Evolutionary conservation across 768 basidiomycete genomes (phyloP).

Genomic region (Boletus coccyginus): DNA sequence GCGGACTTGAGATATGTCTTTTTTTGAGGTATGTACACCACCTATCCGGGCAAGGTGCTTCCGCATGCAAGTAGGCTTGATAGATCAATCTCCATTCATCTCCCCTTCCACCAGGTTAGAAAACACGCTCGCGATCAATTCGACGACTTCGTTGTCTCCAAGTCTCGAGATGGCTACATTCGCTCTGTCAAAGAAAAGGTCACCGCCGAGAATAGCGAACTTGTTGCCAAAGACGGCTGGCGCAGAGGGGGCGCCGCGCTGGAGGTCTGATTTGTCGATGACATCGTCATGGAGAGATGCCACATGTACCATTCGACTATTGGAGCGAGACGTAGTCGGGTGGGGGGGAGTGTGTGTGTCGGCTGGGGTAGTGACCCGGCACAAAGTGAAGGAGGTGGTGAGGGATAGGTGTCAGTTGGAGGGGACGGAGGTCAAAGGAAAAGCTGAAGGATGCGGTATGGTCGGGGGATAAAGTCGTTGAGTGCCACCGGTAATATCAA

Average conservation of each 20-base stretch:
- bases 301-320: conserved; percentile 99
- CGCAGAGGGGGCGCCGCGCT: conserved; percentile 67
- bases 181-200: conserved; percentile 94
- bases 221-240: conserved; percentile 88
- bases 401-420: conserved; percentile 23
- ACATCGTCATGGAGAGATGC: conserved; percentile 95
- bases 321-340: conserved; percentile 89
- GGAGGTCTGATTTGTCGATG: conserved; percentile 67
- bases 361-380: conserved; percentile 31
- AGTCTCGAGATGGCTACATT: conserved; percentile 84
- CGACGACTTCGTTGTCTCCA: conserved; percentile 87
- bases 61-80: conserved; percentile 39
- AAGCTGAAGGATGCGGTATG: conserved; percentile 64
- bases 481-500: conserved; percentile 52
- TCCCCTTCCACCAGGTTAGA: conserved; percentile 96
- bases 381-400: conserved; percentile 23
- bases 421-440: conserved; percentile 49
- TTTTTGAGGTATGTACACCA: conserved; percentile 86
- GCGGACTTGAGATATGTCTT: conserved; percentile 95
- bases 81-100: conserved; percentile 54
- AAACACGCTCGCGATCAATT: conserved; percentile 88
- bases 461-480: conserved; percentile 89
- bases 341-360: conserved; percentile 54
- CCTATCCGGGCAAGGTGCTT: conserved; percentile 43
- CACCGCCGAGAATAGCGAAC: conserved; percentile 88